phyloP scores from a whole-genome alignment of 768 basidiomycete genomes.

The Xerocomellus intermedius region DNA sequence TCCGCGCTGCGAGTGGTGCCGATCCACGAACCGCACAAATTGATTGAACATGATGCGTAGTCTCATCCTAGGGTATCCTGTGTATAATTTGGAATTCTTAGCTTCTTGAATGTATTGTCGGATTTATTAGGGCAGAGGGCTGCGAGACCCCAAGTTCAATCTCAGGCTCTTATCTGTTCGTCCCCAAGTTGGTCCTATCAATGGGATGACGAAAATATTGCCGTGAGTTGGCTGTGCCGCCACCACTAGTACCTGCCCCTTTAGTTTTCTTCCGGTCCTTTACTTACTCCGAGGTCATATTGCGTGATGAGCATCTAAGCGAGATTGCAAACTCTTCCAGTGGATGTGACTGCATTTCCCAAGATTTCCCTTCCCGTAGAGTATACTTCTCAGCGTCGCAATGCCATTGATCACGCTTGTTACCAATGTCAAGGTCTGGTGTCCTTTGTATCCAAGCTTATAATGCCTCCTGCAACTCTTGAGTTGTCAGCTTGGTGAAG shows the following conservation, averaged over 20 bases:
- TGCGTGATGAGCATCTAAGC: neutral
- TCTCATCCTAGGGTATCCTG: neutral
- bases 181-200: too few relatives aligned
- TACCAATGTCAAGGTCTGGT: slow-evolving; percentile 34
- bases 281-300: neutral
- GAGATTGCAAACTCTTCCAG: neutral
- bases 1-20: slow-evolving; percentile 39
- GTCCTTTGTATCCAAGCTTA: neutral
- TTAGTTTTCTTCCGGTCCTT: too few relatives aligned
- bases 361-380: neutral
- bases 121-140: neutral
- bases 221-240: too few relatives aligned
- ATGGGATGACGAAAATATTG: too few relatives aligned
- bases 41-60: slow-evolving; percentile 25
- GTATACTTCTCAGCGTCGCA: neutral
- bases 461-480: neutral
- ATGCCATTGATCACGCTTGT: slow-evolving; percentile 37
- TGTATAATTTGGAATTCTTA: neutral
- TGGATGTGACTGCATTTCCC: neutral
- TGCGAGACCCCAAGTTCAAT: neutral
- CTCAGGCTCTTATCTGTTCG: too few relatives aligned
- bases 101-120: neutral
- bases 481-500: slow-evolving; percentile 1
- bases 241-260: too few relatives aligned
- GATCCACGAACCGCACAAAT: slow-evolving; percentile 39